Percentiles rank a stretch among this genome's conserved stretches.
Conservation (phyloP, 495 filamentous ascomycete genomes). For the Xylaria palmicola region DNA sequence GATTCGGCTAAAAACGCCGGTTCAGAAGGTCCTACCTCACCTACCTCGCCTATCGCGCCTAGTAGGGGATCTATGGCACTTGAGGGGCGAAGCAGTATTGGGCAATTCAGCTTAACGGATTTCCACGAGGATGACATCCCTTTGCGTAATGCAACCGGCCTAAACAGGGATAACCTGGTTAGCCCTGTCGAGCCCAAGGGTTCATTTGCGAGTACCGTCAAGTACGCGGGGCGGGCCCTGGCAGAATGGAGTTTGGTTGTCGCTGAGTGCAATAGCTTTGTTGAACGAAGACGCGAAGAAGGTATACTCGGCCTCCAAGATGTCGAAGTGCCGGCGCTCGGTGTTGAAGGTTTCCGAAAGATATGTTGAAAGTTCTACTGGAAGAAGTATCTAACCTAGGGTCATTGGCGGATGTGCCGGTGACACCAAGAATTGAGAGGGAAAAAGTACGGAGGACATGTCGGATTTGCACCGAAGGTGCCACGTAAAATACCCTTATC, state of each 20-base stretch:
- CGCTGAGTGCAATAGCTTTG: slow-evolving; percentile 87
- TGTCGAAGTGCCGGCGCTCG: slow-evolving; percentile 85
- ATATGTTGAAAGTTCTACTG: slow-evolving; percentile 31
- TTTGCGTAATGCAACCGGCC: slow-evolving; percentile 14
- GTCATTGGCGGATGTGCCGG: background rate
- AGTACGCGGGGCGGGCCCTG: slow-evolving; percentile 83
- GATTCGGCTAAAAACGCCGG: slow-evolving; percentile 46
- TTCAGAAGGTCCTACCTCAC: slow-evolving; percentile 15
- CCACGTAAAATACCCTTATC: background rate
- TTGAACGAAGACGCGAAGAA: slow-evolving; percentile 80
- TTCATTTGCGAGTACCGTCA: slow-evolving; percentile 42
- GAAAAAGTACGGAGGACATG: background rate
- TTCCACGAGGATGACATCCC: slow-evolving; percentile 21
- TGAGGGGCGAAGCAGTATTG: slow-evolving; percentile 21
- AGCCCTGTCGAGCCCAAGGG: slow-evolving; percentile 39
- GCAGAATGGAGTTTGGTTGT: slow-evolving; percentile 89
- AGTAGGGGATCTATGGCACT: slow-evolving; percentile 17
- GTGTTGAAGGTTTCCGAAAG: slow-evolving; percentile 79
- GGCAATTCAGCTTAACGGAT: slow-evolving; percentile 19
- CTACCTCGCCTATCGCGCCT: slow-evolving; percentile 12
- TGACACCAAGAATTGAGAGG: background rate
- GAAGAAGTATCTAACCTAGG: background rate
- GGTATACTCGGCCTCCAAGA: slow-evolving; percentile 71
- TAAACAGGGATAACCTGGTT: slow-evolving; percentile 29
- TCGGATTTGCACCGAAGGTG: background rate